Conservation (phyloP, 2,329 filamentous ascomycete species). For the Incumbomyces lentus region DNA sequence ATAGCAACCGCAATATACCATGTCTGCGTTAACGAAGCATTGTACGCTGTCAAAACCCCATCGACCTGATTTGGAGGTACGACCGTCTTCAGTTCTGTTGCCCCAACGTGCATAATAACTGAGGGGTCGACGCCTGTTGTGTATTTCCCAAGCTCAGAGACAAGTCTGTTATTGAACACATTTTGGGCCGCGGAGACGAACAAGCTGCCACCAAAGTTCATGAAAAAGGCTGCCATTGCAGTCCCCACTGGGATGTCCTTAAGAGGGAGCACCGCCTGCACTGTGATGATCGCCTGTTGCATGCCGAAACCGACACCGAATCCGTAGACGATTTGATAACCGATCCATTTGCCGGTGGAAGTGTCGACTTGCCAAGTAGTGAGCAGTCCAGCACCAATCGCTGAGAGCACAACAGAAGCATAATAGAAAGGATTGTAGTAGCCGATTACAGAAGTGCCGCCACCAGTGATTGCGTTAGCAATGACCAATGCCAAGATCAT, state of each 20-base stretch:
- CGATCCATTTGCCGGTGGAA: conserved; percentile 29
- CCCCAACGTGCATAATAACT: conserved; percentile 26
- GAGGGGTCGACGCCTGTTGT: conserved; percentile 23
- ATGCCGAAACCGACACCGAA: conserved; percentile 28
- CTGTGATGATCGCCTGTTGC: conserved; percentile 32
- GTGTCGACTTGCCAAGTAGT: conserved; percentile 29
- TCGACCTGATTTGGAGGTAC: conserved; percentile 23
- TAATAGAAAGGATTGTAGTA: conserved; percentile 35
- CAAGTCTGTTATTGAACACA: conserved; percentile 42
- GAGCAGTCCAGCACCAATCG: conserved; percentile 33
- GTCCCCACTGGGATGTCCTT: conserved; percentile 32
- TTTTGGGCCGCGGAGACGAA: conserved; percentile 45
- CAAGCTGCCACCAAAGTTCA: conserved; percentile 35
- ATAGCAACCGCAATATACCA: conserved; percentile 32
- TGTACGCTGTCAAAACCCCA: conserved; percentile 28
- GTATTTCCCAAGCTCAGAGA: conserved; percentile 31
- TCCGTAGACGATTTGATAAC: conserved; percentile 28
- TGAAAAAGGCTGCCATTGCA: conserved; percentile 30
- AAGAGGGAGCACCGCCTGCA: conserved; percentile 29
- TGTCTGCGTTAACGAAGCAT: conserved; percentile 27
- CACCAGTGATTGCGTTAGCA: conserved; percentile 26
- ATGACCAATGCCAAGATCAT: conserved; percentile 30
- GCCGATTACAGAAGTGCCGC: conserved; percentile 25
- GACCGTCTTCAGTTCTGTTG: conserved; percentile 27
- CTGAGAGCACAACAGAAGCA: conserved; percentile 24